Percentiles rank a stretch among this genome's conserved stretches.
Evolutionary conservation across 805 yeast species (phyloP).

Genomic region (Teunomyces tritomae): DNA sequence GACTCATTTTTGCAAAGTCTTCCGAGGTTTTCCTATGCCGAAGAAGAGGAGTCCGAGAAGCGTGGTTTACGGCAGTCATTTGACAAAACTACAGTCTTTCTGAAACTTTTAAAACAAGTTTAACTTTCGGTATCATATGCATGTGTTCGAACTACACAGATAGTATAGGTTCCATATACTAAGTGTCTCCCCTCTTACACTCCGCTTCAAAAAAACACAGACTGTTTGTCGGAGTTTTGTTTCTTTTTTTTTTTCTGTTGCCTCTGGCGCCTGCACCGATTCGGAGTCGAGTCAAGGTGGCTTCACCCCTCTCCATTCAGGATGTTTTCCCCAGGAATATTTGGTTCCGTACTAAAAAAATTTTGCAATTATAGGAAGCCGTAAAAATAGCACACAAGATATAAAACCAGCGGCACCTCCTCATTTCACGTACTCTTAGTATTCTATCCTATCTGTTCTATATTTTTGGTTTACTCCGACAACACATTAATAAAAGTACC

Average conservation of each 20-base stretch:
- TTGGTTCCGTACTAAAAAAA: slow-evolving; percentile 4
- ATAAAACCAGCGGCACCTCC: slow-evolving; percentile 3
- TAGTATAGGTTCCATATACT: no score
- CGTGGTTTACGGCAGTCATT: no score
- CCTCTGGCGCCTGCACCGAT: slow-evolving; percentile 1
- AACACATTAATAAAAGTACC: slow-evolving; percentile 1
- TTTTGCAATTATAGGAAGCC: slow-evolving; percentile 1
- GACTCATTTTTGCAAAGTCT: slow-evolving; percentile 2
- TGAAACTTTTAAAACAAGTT: neutral
- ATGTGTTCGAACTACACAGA: no score
- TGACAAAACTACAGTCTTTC: neutral
- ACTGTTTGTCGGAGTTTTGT: neutral
- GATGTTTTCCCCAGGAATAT: slow-evolving; percentile 4
- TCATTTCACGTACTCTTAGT: neutral
- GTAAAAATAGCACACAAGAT: neutral
- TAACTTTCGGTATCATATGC: no score
- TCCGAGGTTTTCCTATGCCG: slow-evolving; percentile 5
- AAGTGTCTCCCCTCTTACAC: neutral
- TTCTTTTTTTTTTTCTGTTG: neutral
- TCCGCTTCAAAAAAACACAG: neutral
- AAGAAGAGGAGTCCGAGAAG: slow-evolving; percentile 1
- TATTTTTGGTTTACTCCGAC: neutral
- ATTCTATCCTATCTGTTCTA: neutral
- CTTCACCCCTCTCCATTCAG: neutral
- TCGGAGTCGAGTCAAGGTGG: slow-evolving; percentile 3